Conservation (phyloP, 805 yeast genomes). For the Starmera caribaea region DNA sequence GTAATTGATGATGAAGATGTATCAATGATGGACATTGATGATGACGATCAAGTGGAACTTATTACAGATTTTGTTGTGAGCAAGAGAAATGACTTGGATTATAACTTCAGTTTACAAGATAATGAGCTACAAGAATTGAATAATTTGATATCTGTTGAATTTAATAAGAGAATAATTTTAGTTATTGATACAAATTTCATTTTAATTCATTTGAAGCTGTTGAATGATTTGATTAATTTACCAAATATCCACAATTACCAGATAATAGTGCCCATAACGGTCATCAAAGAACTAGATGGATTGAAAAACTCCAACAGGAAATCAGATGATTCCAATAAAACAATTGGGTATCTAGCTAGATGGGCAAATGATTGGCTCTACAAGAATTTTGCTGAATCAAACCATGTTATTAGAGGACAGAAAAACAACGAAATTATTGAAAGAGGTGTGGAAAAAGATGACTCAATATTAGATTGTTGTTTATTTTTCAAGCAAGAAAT, state of each 20-base stretch:
- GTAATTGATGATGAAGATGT: slow-evolving; percentile 25
- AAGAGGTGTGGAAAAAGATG: slow-evolving; percentile 46
- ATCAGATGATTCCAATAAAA: slow-evolving; percentile 6
- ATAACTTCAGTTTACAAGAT: not conserved
- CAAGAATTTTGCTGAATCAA: slow-evolving; percentile 39
- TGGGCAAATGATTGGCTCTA: slow-evolving; percentile 76
- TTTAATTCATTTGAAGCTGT: slow-evolving; percentile 51
- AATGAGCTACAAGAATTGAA: not conserved
- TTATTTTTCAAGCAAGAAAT: slow-evolving; percentile 41
- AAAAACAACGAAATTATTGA: slow-evolving; percentile 44
- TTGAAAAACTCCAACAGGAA: slow-evolving; percentile 41
- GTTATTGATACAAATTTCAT: slow-evolving; percentile 82
- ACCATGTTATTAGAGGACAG: slow-evolving; percentile 52
- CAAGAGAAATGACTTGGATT: slow-evolving; percentile 6
- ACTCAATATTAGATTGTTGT: slow-evolving; percentile 81
- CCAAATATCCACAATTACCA: slow-evolving; percentile 32
- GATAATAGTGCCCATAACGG: slow-evolving; percentile 63
- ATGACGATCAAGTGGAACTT: slow-evolving; percentile 30
- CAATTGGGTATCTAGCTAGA: slow-evolving; percentile 53
- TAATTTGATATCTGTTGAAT: not conserved
- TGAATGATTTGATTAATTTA: slow-evolving; percentile 40
- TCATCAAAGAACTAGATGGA: slow-evolving; percentile 75
- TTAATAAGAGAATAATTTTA: slow-evolving; percentile 26
- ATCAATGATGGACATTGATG: slow-evolving; percentile 40
- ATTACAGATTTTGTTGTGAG: slow-evolving; percentile 32